Evolutionary conservation across 306 rosid genomes (phyloP), one percentile per base, ranked within the genome.

Genomic region (Castanea sativa): DNA sequence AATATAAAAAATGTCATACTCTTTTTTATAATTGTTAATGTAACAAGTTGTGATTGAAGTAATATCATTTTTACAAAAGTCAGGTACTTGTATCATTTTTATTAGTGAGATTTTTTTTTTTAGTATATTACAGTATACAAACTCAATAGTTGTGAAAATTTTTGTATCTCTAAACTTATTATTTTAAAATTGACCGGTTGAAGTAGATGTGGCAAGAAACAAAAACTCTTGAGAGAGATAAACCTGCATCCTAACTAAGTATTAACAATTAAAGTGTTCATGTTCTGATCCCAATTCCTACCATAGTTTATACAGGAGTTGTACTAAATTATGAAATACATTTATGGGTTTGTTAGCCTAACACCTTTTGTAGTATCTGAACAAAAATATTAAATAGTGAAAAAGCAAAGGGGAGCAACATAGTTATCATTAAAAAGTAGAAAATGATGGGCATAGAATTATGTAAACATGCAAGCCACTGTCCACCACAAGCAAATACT

Each of bases 381-480:
- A 57, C n/a, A 73, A 29, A 58, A 67, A 45, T 38, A 68, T 25
- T 8, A 23, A 14, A 33, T 14, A 61, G 77, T 11, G 45, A n/a
- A 43, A 15, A 64, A 64, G 69, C 30, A 30, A 6, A 52, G 71
- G 73, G 32, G 14, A 19, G 58, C 67, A 76, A 5, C 32, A 65
- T 41, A 10, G 79, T 57, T 65, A 80, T 80, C 73, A 74, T 73
- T 74, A 52, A 78, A 78, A 78, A 78, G 73, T 69, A 69, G 79
- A 78, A 64, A 70, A 14, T 32, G 78, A 74, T 27, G 80, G 81
- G 51, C 51, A 60, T 55, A 51, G 69, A 74, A 74, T 78, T 65
- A 78, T 80, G 73, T 29, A 41, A 81, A 81, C 76, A 78, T 69
- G 88, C 78, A 81, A 53, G 74, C 45, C 79, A 77, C 30, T 53